Base-by-base conservation (phyloP, 2,329 filamentous ascomycete genomes). In the Talaromyces sp. region DNA sequence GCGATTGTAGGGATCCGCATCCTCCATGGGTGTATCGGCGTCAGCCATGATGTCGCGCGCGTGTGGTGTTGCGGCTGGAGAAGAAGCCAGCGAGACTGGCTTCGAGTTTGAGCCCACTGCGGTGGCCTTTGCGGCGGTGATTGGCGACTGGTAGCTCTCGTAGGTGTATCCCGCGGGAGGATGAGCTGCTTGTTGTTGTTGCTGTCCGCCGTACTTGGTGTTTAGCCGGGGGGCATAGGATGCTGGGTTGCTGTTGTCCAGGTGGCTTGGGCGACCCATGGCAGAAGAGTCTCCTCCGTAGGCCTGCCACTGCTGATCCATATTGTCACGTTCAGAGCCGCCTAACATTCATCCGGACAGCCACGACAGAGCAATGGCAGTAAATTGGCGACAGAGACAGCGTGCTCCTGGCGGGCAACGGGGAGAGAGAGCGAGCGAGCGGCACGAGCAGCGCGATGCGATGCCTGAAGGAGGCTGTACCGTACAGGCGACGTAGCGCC, bases 21-120 rank as follows among this genome's bases (percentile, higher is more conserved):
- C 92, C 76, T 94, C 90, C 92, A 97, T 97, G 63, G 88, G 80
- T 61, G 91, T 82, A 76, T 92, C 89, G 69, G 87, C 85, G 72
- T 89, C 90, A 65, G 85, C 84, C 65, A 75, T 74, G 70, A 78
- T 79, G 67, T 91, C 88, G 79, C 88, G 87, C 69, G 82, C 74
- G 69, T 86, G 83, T 66, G 83, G 80, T 64, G 81, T 81, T 69
- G 85, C 79, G 63, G 86, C 82, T 63, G 86, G 82, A 60, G 87
- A 87, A 43, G 82, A 79, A 62, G 81, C 79, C 69, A 86, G 79
- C 68, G 83, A 80, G 75, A 79, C 78, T 62, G 79, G 69, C 69
- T 79, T 80, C 65, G 74, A 74, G 69, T 75, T 77, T 65, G 74
- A 73, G 65, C 69, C 68, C 58, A 69, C 65, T 41, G 74, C 70